Percentiles rank a stretch among this genome's conserved stretches.
Conservation (phyloP, 495 filamentous ascomycete species). For the Letharia lupina region DNA sequence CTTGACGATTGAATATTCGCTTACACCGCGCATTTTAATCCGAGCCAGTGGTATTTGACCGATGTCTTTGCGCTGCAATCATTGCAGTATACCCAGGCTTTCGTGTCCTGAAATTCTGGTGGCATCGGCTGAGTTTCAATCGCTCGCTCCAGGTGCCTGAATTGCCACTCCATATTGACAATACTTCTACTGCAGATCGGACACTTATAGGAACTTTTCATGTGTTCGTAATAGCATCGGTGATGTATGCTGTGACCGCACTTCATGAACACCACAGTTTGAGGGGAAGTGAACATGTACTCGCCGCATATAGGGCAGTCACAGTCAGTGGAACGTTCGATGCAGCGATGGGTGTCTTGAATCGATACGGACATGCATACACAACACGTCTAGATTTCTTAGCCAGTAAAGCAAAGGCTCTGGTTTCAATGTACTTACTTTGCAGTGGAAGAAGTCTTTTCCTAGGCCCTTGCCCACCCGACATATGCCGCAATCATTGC, state of each 20-base stretch:
- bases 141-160: constrained; percentile 75
- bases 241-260: constrained; percentile 96
- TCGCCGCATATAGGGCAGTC: constrained; percentile 98
- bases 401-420: constrained; percentile 18
- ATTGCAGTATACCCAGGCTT: constrained; percentile 81
- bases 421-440: constrained; percentile 47
- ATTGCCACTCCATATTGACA: constrained; percentile 94
- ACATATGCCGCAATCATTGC: constrained; percentile 92
- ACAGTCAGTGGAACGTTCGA: constrained; percentile 88
- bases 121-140: constrained; percentile 93
- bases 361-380: constrained; percentile 84
- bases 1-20: constrained; percentile 16
- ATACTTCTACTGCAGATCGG: constrained; percentile 90
- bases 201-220: constrained; percentile 82
- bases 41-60: constrained; percentile 89
- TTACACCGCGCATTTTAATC: constrained; percentile 75
- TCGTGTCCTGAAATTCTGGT: constrained; percentile 65
- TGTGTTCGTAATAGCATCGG: constrained; percentile 74
- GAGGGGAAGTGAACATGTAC: constrained; percentile 92
- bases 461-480: constrained; percentile 83
- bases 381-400: constrained; percentile 60
- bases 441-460: constrained; percentile 97
- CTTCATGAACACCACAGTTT: constrained; percentile 83
- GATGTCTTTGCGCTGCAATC: constrained; percentile 83
- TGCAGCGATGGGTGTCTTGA: constrained; percentile 78